These are phyloP conservation scores for Colletotrichum sp. DNA, from an alignment of 2,329 filamentous ascomycete species.

Conservation along the genomic window DNA sequence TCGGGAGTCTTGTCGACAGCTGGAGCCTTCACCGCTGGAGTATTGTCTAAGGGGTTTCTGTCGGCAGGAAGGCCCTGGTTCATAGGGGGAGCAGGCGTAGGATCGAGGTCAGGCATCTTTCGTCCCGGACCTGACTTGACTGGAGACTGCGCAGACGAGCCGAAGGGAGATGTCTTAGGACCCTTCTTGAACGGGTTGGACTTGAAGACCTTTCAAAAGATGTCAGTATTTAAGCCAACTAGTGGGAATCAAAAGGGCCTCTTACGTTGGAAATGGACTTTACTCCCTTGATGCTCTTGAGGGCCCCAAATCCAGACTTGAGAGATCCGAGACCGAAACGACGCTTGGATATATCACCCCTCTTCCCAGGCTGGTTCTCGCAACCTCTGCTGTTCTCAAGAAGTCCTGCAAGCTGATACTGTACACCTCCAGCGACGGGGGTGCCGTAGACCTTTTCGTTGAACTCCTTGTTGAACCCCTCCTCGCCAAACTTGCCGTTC, in stretches of 20 bases:
- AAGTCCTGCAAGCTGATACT: neutral
- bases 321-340: neutral
- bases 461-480: neutral
- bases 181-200: neutral
- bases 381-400: fast-evolving
- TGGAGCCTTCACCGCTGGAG: neutral
- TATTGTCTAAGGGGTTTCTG: neutral
- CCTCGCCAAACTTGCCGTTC: neutral
- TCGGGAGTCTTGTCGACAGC: neutral
- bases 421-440: neutral
- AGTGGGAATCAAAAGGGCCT: too few species aligned
- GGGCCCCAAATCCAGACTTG: neutral
- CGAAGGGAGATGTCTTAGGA: neutral
- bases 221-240: neutral
- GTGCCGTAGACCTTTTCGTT: neutral
- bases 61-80: neutral
- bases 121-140: neutral
- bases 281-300: fast-evolving
- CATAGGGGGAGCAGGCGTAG: neutral
- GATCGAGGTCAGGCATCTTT: neutral
- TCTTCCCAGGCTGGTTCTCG: neutral
- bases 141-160: neutral
- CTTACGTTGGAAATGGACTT: neutral
- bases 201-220: neutral
- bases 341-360: fast-evolving